Evolutionary conservation across 148 eudicot genomes (phyloP).

Genomic region (Chenopodium suecicum): DNA sequence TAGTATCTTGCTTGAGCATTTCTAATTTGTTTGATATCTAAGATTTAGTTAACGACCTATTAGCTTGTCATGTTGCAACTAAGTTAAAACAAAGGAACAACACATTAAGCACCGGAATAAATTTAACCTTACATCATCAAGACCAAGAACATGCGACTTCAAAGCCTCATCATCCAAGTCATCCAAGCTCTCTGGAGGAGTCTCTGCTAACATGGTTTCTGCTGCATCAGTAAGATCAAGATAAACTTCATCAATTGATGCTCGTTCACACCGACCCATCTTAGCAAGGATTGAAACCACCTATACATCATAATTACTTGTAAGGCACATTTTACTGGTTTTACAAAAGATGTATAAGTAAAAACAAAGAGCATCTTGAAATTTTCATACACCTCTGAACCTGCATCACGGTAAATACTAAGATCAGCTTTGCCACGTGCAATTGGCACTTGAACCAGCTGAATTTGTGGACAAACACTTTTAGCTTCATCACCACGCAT

Average conservation of each 20-base stretch:
- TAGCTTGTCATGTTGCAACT: too few relatives aligned
- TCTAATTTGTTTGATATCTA: too few relatives aligned
- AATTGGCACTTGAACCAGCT: conserved; percentile 88
- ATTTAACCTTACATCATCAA: conserved; percentile 44
- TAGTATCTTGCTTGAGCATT: too few relatives aligned
- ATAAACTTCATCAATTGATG: conserved; percentile 98
- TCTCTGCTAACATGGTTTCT: conserved; percentile 71
- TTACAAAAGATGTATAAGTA: neutral
- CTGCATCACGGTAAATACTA: conserved; percentile 77
- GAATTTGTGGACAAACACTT: conserved; percentile 76
- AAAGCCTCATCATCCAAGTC: conserved; percentile 67
- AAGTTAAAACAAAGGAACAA: too few relatives aligned
- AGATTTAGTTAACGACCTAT: too few relatives aligned
- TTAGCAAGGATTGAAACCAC: conserved; percentile 84
- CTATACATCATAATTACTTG: conserved; percentile 40
- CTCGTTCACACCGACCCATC: conserved; percentile 91
- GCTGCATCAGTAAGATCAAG: conserved; percentile 92
- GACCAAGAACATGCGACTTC: conserved; percentile 81
- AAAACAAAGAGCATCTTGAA: neutral
- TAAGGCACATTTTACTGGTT: conserved; percentile 4
- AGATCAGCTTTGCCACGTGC: conserved; percentile 95
- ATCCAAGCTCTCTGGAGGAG: conserved; percentile 59
- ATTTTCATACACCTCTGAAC: conserved; percentile 72
- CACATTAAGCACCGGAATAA: neutral
- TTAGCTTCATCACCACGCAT: conserved; percentile 97